These are phyloP conservation scores for Arthrobotrys iridis DNA, from an alignment of 2,329 filamentous ascomycete genomes.

Conservation along the genomic window DNA sequence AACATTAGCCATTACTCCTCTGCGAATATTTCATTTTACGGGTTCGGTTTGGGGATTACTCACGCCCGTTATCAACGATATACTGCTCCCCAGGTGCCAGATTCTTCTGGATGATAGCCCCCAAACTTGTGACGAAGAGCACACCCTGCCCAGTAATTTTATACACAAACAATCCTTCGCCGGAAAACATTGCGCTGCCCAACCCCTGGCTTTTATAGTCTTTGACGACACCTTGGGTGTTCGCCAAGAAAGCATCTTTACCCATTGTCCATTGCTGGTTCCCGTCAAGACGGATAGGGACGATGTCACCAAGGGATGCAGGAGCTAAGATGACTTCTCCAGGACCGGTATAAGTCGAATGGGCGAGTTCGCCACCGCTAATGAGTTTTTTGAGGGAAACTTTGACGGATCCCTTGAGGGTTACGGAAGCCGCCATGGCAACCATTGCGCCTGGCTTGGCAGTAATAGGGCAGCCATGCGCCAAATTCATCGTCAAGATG, in stretches of 20 bases:
- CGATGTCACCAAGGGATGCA: constrained; percentile 82
- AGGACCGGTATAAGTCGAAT: constrained; percentile 84
- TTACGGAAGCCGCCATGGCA: constrained; percentile 89
- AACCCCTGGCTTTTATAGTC: constrained; percentile 87
- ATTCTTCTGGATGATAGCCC: constrained; percentile 93
- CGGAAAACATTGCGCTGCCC: constrained; percentile 90
- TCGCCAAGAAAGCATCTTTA: constrained; percentile 84
- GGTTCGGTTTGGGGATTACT: not conserved
- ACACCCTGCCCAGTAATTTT: constrained; percentile 83
- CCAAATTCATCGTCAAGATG: constrained; percentile 86
- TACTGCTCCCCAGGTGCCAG: constrained; percentile 80
- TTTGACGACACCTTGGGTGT: constrained; percentile 85
- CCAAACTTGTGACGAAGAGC: constrained; percentile 90
- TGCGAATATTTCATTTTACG: not conserved
- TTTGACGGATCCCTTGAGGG: constrained; percentile 81
- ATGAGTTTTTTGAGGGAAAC: constrained; percentile 94
- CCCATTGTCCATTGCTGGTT: constrained; percentile 83
- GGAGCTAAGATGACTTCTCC: constrained; percentile 90
- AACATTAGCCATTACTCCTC: constrained; percentile 8
- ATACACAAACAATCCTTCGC: constrained; percentile 91
- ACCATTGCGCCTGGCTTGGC: constrained; percentile 92
- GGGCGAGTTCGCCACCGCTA: constrained; percentile 78
- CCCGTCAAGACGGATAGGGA: constrained; percentile 77
- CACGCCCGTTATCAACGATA: constrained; percentile 84
- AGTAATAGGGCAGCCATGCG: constrained; percentile 83